Evolutionary conservation across 306 rosid species (phyloP).

Genomic region (Inga leiocalycina): DNA sequence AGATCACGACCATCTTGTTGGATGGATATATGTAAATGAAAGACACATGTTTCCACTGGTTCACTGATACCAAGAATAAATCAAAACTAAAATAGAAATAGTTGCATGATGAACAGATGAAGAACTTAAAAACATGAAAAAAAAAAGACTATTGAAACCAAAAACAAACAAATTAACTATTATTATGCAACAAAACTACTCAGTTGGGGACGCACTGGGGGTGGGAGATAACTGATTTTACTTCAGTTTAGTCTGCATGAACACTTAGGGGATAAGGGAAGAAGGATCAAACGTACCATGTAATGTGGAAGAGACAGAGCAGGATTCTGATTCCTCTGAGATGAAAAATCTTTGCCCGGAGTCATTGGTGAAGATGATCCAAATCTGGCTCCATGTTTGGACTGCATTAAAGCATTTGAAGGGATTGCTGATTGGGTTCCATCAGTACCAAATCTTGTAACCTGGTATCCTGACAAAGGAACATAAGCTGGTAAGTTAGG

Average conservation of each 20-base stretch:
- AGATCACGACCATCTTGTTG: neutral
- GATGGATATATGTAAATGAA: constrained; percentile 25
- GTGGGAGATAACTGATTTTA: neutral
- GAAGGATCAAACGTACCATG: constrained; percentile 35
- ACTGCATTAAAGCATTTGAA: constrained; percentile 30
- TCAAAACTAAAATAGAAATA: neutral
- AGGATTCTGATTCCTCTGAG: constrained; percentile 38
- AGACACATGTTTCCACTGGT: neutral
- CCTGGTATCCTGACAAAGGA: constrained; percentile 46
- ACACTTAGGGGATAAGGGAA: neutral
- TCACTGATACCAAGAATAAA: neutral
- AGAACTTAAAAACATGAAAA: constrained; percentile 7
- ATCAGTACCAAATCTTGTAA: constrained; percentile 31
- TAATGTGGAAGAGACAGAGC: constrained; percentile 37
- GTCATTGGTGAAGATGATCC: constrained; percentile 37
- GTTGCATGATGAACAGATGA: constrained; percentile 6
- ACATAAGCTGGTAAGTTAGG: constrained; percentile 33
- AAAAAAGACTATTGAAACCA: neutral
- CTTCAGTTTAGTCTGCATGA: constrained; percentile 8
- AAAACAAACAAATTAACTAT: neutral
- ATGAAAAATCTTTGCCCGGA: constrained; percentile 37
- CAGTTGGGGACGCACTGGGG: neutral
- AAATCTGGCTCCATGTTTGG: constrained; percentile 35
- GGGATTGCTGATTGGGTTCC: constrained; percentile 33
- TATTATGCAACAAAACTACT: neutral